These are phyloP conservation scores for Ustilago curta DNA, from an alignment of 1,284 basidiomycete species.

Conservation along the genomic window DNA sequence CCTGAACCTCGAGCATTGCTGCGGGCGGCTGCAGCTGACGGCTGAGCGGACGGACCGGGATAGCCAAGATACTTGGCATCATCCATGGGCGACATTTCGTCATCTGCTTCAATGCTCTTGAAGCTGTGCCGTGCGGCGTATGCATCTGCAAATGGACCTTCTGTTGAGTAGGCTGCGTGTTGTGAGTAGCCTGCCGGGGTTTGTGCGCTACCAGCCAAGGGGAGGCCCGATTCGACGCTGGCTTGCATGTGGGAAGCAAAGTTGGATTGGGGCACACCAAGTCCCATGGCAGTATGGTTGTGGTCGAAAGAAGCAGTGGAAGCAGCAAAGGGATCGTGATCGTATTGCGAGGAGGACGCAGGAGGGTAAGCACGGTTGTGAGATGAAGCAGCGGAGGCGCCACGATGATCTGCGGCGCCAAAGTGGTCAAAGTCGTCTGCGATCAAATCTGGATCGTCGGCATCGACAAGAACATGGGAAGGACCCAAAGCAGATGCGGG, in stretches of 20 bases:
- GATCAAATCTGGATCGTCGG: conserved; percentile 63
- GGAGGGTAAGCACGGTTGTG: conserved; percentile 37
- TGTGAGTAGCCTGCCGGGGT: conserved; percentile 50
- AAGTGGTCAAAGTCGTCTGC: conserved; percentile 56
- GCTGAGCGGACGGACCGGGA: neutral
- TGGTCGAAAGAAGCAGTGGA: conserved; percentile 42
- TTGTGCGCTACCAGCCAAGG: conserved; percentile 46
- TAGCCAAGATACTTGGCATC: conserved; percentile 33
- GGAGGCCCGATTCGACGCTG: conserved; percentile 56
- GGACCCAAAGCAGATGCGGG: conserved; percentile 20
- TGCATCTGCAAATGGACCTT: conserved; percentile 58
- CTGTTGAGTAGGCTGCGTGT: conserved; percentile 22
- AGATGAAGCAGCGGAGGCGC: conserved; percentile 17
- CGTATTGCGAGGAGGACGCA: conserved; percentile 14
- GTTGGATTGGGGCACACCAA: conserved; percentile 32
- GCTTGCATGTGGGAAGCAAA: conserved; percentile 38
- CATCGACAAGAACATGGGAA: conserved; percentile 63
- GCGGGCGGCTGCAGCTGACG: conserved; percentile 1
- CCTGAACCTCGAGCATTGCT: conserved; percentile 14
- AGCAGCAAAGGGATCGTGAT: conserved; percentile 24
- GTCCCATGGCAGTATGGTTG: conserved; percentile 44
- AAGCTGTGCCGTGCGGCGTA: conserved; percentile 51
- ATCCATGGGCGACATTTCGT: conserved; percentile 50
- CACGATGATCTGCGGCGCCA: conserved; percentile 15
- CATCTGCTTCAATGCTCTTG: conserved; percentile 68